phyloP scores from a whole-genome alignment of 2,329 filamentous ascomycete species.

The Botryotinia globosa region DNA sequence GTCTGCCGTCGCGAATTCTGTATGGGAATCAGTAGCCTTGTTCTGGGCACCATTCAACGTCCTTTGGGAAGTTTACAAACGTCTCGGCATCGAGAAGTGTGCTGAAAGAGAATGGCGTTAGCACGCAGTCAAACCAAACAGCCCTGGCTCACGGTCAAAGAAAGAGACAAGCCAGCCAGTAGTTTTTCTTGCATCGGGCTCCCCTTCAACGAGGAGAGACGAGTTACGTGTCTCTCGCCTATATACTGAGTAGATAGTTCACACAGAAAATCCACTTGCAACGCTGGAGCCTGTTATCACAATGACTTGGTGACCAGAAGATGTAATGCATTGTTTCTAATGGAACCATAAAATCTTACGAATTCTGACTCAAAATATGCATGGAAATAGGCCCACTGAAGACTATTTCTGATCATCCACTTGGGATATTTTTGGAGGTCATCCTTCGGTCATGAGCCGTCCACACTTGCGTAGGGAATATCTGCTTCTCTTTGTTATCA shows the following conservation, averaged over 20 bases:
- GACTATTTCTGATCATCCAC: background rate
- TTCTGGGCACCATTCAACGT: background rate
- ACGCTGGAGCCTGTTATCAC: background rate
- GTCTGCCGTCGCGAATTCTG: background rate
- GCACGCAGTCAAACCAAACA: background rate
- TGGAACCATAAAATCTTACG: background rate
- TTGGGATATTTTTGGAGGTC: background rate
- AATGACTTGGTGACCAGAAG: background rate
- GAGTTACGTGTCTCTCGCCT: no score
- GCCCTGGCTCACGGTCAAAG: no score
- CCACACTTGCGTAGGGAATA: background rate
- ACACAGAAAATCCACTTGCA: background rate
- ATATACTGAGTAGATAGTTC: background rate
- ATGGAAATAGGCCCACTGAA: background rate
- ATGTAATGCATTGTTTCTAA: background rate
- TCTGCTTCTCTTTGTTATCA: background rate
- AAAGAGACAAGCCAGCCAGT: no score
- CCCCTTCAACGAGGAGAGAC: no score
- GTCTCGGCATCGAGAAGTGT: background rate
- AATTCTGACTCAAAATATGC: background rate
- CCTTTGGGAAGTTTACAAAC: conserved; percentile 9
- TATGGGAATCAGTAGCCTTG: background rate
- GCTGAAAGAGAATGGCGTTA: background rate
- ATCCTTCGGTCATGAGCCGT: background rate
- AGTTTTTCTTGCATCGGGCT: no score